phyloP scores from a whole-genome alignment of 768 basidiomycete species.

The Tephrocybe sp. region DNA sequence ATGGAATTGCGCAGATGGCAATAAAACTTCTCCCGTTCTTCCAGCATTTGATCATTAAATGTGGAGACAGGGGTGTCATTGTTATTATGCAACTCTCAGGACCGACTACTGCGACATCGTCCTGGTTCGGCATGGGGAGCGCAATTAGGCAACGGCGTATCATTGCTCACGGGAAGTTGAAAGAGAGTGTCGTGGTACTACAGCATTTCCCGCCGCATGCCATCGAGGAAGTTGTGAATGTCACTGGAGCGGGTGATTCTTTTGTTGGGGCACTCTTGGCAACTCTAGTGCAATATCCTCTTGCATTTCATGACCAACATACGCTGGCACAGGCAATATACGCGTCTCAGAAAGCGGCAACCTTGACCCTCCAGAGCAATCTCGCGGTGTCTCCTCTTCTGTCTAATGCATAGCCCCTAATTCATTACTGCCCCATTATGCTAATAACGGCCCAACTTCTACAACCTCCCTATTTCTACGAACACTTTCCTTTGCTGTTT shows the following conservation, averaged over 20 bases:
- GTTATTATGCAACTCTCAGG: constrained; percentile 51
- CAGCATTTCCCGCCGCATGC: constrained; percentile 69
- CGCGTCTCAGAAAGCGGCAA: constrained; percentile 63
- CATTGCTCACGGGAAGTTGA: constrained; percentile 44
- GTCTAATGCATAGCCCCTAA: constrained; percentile 26
- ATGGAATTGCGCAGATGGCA: constrained; percentile 79
- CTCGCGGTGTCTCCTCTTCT: constrained; percentile 66
- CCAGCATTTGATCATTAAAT: constrained; percentile 81
- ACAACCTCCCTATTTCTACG: constrained; percentile 55
- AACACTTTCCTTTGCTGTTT: constrained; percentile 43
- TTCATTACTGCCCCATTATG: constrained; percentile 2
- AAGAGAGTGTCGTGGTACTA: constrained; percentile 50
- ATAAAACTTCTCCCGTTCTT: constrained; percentile 83
- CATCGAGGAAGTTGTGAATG: constrained; percentile 51
- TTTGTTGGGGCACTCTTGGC: constrained; percentile 70
- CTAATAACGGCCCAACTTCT: constrained; percentile 52
- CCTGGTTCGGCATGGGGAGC: constrained; percentile 51
- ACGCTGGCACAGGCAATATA: constrained; percentile 43
- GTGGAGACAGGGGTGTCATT: constrained; percentile 67
- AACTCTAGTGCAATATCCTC: constrained; percentile 43
- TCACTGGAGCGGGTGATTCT: constrained; percentile 63
- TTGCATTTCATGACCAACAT: constrained; percentile 42
- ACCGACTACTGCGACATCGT: constrained; percentile 34
- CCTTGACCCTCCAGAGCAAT: constrained; percentile 53
- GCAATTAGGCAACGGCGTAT: constrained; percentile 46